Base-by-base conservation (phyloP, 1,284 basidiomycete genomes). In the Afroboletus lepidellus region DNA sequence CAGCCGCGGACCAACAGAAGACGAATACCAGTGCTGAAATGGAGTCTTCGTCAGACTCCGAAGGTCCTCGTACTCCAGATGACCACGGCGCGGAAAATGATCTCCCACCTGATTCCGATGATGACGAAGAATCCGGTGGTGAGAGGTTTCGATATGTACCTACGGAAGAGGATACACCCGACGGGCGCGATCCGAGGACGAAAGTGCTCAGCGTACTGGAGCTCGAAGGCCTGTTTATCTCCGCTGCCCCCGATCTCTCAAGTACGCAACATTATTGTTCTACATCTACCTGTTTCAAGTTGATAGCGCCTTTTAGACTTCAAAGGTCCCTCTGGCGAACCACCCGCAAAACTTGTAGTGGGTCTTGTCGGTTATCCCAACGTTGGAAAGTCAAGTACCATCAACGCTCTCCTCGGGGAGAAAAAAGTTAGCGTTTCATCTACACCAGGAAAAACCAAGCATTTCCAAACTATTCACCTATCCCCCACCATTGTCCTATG, bases 351-450 rank as follows among this genome's bases (percentile, higher is more conserved):
- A 68, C 79, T 98, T 3, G 85, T 90, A 27, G 88, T 99, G 48
- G 97, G 96, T 9, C 84, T 99, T 21, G 94, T 99, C 42, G 96
- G 97, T n/a, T 97, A 98, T 67, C 96, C 96, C 1, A 99, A 99
- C 66, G 96, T 99, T 41, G 97, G 96, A 24, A 99, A 99, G 72
- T 96, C 93, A 1, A 94, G 90, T 57, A 87, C 98, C 9, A 98
- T 99, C 71, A 99, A 99, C 70, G 93, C 94, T 20, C 81, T 99
- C 18, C 84, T 98, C 47, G 87, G 97, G 29, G 88, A 91, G 63
- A 98, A 98, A 77, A 97, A 95, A 78, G 96, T 98, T 56, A 96
- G 92, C 62, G 96, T 98, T 8, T 98, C 95, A 2, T 86, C 94
- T 0, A 99, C 96, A 0, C 97, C 97, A 0, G 95, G 97, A 59